Conservation (phyloP, 2,329 filamentous ascomycete genomes). For the Fusarium mangiferae region DNA sequence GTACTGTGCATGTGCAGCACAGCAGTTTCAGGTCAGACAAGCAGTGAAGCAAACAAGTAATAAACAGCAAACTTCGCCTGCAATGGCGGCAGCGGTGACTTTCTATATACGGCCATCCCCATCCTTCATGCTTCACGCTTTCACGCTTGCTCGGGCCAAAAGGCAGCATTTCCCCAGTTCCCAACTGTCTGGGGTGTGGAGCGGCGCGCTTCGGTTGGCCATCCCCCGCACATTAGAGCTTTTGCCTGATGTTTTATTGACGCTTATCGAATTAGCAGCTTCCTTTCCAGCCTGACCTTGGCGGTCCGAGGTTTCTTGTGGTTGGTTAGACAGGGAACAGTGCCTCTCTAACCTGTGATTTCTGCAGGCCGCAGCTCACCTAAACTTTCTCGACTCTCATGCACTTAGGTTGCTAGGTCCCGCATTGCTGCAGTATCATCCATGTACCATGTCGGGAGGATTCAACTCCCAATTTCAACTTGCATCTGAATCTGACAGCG, state of each 20-base stretch:
- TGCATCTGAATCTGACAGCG: conserved; percentile 11
- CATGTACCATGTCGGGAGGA: conserved; percentile 24
- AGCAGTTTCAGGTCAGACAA: conserved; percentile 38
- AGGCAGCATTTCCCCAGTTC: conserved; percentile 23
- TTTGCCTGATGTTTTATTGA: conserved; percentile 40
- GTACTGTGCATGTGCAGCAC: not conserved
- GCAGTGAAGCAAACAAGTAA: conserved; percentile 1
- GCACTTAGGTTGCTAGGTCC: conserved; percentile 1
- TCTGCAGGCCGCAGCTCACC: not conserved
- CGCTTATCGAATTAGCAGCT: conserved; percentile 33
- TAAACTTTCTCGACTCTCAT: not conserved
- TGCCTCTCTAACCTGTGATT: conserved; percentile 29
- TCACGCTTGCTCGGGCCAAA: conserved; percentile 12
- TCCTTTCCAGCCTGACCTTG: conserved; percentile 19
- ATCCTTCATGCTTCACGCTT: conserved; percentile 13
- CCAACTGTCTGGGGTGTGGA: conserved; percentile 39
- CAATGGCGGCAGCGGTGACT: conserved; percentile 36
- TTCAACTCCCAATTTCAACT: conserved; percentile 13
- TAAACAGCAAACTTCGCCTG: not conserved
- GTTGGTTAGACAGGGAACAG: conserved; percentile 25
- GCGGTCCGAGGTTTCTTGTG: conserved; percentile 24
- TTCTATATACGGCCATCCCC: conserved; percentile 42
- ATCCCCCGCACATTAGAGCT: conserved; percentile 40
- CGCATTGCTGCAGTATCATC: not conserved
- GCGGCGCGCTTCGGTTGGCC: conserved; percentile 34